A percentile compares a stretch with the other conserved stretches of the same genome.
phyloP scores from a whole-genome alignment of 2,329 filamentous ascomycete genomes.

The Venturiaceae sp. region DNA sequence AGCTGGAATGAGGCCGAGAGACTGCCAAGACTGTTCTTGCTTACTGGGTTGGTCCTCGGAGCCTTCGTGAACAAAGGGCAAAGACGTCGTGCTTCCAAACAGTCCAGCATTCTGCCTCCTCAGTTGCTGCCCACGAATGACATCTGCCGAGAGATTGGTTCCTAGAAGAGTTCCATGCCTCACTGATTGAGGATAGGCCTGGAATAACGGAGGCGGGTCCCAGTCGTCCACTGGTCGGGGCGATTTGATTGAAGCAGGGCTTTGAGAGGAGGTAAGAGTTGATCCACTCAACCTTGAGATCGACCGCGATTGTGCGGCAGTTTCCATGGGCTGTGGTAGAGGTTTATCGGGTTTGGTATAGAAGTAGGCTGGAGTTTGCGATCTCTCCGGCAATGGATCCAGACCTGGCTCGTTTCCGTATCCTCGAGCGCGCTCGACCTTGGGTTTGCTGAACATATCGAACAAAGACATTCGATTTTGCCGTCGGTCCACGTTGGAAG shows the following conservation, averaged over 20 bases:
- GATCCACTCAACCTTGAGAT: background rate
- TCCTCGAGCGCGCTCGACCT: conserved; percentile 36
- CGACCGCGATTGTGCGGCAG: background rate
- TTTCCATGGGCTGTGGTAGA: background rate
- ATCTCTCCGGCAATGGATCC: background rate
- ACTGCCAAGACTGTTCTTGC: background rate
- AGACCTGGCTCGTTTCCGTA: conserved; percentile 32
- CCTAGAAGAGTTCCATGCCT: conserved; percentile 64
- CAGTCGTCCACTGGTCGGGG: conserved; percentile 24
- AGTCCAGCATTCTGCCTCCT: conserved; percentile 2
- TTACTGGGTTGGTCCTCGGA: background rate
- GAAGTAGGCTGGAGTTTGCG: background rate
- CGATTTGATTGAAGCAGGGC: background rate
- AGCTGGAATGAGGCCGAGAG: background rate
- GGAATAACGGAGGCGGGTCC: conserved; percentile 62
- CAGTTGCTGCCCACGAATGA: background rate
- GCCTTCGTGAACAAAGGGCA: conserved; percentile 4
- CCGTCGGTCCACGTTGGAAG: conserved; percentile 16
- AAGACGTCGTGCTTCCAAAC: conserved; percentile 4
- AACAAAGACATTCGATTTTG: conserved; percentile 39
- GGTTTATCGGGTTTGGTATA: background rate
- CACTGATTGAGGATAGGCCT: conserved; percentile 76
- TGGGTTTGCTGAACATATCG: conserved; percentile 38
- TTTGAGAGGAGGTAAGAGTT: background rate
- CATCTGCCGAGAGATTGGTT: conserved; percentile 57